Percentiles rank a stretch among this genome's conserved stretches.
Conservation (phyloP, 2,329 filamentous ascomycete species). For the Akanthomyces dipterigenus region DNA sequence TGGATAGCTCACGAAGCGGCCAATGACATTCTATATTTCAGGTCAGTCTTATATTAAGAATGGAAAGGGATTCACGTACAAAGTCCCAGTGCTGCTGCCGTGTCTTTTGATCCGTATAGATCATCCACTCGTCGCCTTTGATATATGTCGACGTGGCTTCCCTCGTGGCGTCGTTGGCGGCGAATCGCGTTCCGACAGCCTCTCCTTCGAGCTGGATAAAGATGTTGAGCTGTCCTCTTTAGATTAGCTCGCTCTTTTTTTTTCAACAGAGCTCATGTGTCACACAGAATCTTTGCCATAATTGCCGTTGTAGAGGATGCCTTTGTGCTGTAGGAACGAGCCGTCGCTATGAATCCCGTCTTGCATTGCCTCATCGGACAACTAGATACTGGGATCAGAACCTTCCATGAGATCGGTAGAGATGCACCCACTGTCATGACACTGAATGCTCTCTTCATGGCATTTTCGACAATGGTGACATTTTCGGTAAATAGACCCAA, state of each 20-base stretch:
- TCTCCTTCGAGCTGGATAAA: conserved; percentile 19
- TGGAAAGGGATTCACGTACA: no score
- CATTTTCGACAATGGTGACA: conserved; percentile 16
- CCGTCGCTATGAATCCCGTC: conserved; percentile 21
- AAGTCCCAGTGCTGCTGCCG: conserved; percentile 18
- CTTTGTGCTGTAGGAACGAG: conserved; percentile 19
- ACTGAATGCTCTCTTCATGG: conserved; percentile 14
- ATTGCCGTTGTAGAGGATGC: conserved; percentile 20
- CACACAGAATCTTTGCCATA: conserved; percentile 19
- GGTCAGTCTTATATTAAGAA: neutral
- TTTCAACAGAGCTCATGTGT: no score
- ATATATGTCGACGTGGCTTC: conserved; percentile 17
- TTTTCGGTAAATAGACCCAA: conserved; percentile 18
- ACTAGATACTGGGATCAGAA: conserved; percentile 8
- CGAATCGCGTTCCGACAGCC: conserved; percentile 19
- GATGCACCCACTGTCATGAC: conserved; percentile 16
- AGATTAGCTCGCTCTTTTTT: neutral
- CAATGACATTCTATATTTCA: conserved; percentile 17
- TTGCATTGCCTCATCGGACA: conserved; percentile 12
- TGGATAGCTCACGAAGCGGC: conserved; percentile 19
- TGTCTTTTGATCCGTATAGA: conserved; percentile 16
- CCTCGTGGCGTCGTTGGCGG: conserved; percentile 13
- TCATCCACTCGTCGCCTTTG: conserved; percentile 19
- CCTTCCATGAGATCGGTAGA: neutral
- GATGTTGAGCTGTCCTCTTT: conserved; percentile 15